Percentiles rank a stretch among this genome's conserved stretches.
phyloP scores from a whole-genome alignment of 179 eudicot genomes.

The Silene noctiflora region DNA sequence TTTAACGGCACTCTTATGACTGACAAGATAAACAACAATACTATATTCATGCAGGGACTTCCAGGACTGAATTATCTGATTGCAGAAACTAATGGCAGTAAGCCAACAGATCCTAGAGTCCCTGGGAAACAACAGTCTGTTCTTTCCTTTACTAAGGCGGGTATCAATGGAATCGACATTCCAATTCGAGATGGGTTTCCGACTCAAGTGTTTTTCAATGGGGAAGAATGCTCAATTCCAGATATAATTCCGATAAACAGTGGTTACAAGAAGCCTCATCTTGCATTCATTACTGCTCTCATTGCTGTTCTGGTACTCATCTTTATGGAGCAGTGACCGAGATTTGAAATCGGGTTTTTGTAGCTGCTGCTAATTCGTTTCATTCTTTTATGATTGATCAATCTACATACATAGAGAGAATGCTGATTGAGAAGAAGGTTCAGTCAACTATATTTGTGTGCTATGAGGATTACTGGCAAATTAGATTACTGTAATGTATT shows the following conservation, averaged over 20 bases:
- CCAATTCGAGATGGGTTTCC: slow-evolving; percentile 72
- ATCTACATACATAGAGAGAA: slow-evolving; percentile 7
- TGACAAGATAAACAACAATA: slow-evolving; percentile 32
- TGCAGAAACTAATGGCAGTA: slow-evolving; percentile 52
- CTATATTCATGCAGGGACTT: slow-evolving; percentile 59
- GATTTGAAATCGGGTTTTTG: slow-evolving; percentile 15
- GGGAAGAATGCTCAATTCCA: slow-evolving; percentile 82
- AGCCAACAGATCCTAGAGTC: slow-evolving; percentile 47
- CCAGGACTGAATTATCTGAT: slow-evolving; percentile 63
- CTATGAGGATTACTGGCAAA: slow-evolving; percentile 16
- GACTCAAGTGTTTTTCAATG: slow-evolving; percentile 67
- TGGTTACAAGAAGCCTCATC: slow-evolving; percentile 23
- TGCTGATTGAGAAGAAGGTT: slow-evolving; percentile 21
- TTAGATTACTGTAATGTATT: slow-evolving; percentile 27
- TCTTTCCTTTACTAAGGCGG: slow-evolving; percentile 66
- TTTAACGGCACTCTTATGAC: slow-evolving; percentile 55
- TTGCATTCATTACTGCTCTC: slow-evolving; percentile 25
- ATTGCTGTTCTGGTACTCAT: slow-evolving; percentile 33
- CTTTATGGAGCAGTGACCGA: slow-evolving; percentile 28
- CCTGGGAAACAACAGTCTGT: slow-evolving; percentile 85
- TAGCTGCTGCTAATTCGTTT: slow-evolving; percentile 38
- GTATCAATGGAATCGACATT: slow-evolving; percentile 52
- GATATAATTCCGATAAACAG: slow-evolving; percentile 42
- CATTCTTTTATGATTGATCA: slow-evolving; percentile 36
- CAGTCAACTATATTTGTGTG: slow-evolving; percentile 20